These are phyloP conservation scores for Botryococcus braunii DNA, from an alignment of 163 green algal species.

Conservation along the genomic window DNA sequence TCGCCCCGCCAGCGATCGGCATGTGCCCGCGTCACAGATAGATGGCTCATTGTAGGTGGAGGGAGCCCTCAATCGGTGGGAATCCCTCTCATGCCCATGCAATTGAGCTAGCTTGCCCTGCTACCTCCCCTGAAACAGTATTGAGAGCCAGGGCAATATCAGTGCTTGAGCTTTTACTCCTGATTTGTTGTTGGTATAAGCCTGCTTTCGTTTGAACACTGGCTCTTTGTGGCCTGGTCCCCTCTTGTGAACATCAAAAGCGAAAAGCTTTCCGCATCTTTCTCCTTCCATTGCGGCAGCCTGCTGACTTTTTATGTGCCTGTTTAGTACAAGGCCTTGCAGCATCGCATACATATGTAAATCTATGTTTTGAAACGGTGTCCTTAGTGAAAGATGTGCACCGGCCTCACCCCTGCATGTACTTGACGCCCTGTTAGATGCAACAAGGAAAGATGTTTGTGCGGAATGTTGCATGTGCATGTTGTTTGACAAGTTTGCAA, in stretches of 20 bases:
- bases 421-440: background rate
- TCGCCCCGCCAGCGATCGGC: slow-evolving; percentile 14
- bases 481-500: background rate
- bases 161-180: too few species aligned
- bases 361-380: background rate
- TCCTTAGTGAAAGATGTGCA: background rate
- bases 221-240: background rate
- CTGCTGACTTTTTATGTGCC: background rate
- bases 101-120: too few species aligned
- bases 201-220: background rate
- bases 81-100: background rate
- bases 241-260: background rate
- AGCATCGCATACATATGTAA: background rate
- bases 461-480: too few species aligned
- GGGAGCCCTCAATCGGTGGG: slow-evolving; percentile 11
- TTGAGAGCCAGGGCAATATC: too few species aligned
- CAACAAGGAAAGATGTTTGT: too few species aligned
- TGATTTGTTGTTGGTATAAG: background rate
- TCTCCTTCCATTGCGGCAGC: too few species aligned
- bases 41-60: slow-evolving; percentile 15
- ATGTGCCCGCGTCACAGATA: background rate
- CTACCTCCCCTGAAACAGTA: too few species aligned
- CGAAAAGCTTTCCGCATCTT: too few species aligned
- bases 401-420: background rate
- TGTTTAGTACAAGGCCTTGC: background rate